Base-by-base conservation (phyloP, 75 land plant genomes). In the Isoetes taiwanensis region DNA sequence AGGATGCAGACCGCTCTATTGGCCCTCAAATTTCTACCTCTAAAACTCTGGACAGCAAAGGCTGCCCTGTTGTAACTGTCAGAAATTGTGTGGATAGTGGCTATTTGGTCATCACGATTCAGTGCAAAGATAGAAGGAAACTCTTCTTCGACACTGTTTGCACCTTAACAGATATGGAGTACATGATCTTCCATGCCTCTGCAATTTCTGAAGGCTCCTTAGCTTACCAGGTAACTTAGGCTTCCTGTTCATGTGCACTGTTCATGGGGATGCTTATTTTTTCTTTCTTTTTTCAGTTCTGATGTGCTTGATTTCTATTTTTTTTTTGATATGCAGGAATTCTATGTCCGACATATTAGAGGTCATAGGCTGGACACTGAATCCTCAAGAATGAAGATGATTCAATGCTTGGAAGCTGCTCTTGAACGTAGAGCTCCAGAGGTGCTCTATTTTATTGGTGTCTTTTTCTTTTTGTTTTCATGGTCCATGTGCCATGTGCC, bases 321-420 rank as follows among this genome's bases (percentile, higher is more conserved):
- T 21, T 30, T 24, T 8, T 0, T 30, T 19, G 30, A 2, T 35
- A 19, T 69, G 58, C 41, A 64, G 68, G 73, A 70, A 32, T 70
- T 57, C 33, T 70, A 63, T 56, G 58, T 70, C 30, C 43, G 62
- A 26, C 73, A 70, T 57, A 25, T 57, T 0, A 62, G 58, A 57
- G 73, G 73, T 28, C 12, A 25, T 43, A 48, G 54, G 12, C 23
- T 64, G 10, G 46, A 58, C 24, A 57, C 73, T 2, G 68, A 64
- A 27, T 37, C 59, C 9, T 66, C 63, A 24, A 39, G 68, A 39
- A 66, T 39, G 40, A 31, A 67, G 20, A 31, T 70, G 1, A 48
- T 57, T 19, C 73, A 35, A 5, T 70, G 73, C 32, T 38, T 70
- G 9, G 54, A 63, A 39, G 73, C 73, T 1, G 73, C 73, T 1